Evolutionary conservation across 495 filamentous ascomycete genomes (phyloP).

Genomic region (Daldinia loculata): DNA sequence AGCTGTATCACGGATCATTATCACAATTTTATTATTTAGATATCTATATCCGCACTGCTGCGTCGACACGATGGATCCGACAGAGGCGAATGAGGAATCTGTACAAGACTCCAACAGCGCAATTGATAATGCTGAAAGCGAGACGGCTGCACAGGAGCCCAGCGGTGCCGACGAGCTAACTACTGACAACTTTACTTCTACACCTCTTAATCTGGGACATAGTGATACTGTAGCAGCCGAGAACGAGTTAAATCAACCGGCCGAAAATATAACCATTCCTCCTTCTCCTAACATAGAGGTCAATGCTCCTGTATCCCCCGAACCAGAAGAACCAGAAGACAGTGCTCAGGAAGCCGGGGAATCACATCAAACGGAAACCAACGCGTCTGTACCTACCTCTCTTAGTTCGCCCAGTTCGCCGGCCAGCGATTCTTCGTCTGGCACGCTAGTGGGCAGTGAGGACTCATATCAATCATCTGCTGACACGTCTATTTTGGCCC

Average conservation of each 20-base stretch:
- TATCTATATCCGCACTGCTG: not conserved
- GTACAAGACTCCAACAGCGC: not conserved
- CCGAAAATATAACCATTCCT: not conserved
- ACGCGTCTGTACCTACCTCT: too few relatives aligned
- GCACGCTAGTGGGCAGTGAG: not conserved
- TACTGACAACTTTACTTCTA: not conserved
- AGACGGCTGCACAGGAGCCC: not conserved
- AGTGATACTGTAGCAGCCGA: not conserved
- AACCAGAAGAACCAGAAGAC: not conserved
- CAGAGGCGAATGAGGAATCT: conserved; percentile 14
- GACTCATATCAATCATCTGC: not conserved
- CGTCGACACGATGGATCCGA: not conserved
- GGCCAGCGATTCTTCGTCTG: not conserved
- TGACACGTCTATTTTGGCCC: not conserved
- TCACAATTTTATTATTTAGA: not conserved
- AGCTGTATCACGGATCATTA: not conserved
- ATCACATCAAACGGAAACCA: not conserved
- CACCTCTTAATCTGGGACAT: not conserved
- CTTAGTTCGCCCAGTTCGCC: not conserved
- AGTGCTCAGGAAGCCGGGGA: not conserved
- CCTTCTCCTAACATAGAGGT: not conserved
- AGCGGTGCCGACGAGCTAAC: not conserved
- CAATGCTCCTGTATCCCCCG: not conserved
- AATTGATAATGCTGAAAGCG: not conserved
- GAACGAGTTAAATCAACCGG: not conserved